Conservation (phyloP, 257 asterid species). For the Anisodus tanguticus region DNA sequence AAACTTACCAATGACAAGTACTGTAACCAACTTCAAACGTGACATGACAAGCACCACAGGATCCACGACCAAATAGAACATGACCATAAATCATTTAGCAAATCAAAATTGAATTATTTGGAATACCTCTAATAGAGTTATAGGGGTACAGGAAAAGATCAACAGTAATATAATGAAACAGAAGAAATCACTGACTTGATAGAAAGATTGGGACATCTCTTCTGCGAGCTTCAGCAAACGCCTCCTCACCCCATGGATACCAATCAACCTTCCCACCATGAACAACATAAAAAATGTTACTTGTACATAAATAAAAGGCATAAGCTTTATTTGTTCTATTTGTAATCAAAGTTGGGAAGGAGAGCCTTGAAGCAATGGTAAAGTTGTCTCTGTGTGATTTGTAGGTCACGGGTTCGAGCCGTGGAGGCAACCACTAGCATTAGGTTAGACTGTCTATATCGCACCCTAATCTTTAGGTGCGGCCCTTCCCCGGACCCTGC, state of each 20-base stretch:
- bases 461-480: no score
- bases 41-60: slow-evolving; percentile 34
- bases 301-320: neutral
- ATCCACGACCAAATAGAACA: slow-evolving; percentile 23
- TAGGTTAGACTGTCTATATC: no score
- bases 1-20: slow-evolving; percentile 94
- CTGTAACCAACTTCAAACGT: slow-evolving; percentile 90
- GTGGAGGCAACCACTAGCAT: no score
- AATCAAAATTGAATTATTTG: neutral
- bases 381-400: no score
- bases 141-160: neutral
- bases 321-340: neutral
- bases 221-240: slow-evolving; percentile 83
- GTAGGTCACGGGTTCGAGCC: no score
- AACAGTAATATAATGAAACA: slow-evolving; percentile 7
- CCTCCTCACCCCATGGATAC: slow-evolving; percentile 99
- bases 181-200: slow-evolving; percentile 57
- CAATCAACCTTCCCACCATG: slow-evolving; percentile 67
- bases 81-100: neutral
- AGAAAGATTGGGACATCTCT: slow-evolving; percentile 88
- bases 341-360: no score
- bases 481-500: no score
- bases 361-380: no score
- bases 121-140: neutral
- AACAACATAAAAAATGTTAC: neutral